Conservation (phyloP, 345 rosid species). For the Camelina neglecta region DNA sequence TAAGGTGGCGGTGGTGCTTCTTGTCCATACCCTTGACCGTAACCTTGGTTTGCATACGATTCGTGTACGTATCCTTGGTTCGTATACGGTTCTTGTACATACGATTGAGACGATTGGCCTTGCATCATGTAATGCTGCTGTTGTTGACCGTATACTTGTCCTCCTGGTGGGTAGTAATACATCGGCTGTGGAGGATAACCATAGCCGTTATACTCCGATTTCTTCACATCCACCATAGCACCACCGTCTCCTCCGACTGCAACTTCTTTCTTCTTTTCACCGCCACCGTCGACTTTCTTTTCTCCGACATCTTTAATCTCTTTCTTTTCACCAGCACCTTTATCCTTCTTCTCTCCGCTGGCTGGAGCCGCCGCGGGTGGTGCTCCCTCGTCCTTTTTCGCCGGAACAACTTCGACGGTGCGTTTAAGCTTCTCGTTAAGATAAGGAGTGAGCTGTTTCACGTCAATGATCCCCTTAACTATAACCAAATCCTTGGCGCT, state of each 20-base stretch:
- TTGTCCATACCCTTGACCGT: slow-evolving; percentile 40
- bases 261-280: slow-evolving; percentile 43
- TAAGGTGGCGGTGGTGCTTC: slow-evolving; percentile 24
- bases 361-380: slow-evolving; percentile 24
- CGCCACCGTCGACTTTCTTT: slow-evolving; percentile 38
- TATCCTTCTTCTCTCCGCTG: slow-evolving; percentile 50
- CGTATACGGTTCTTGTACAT: slow-evolving; percentile 44
- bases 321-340: slow-evolving; percentile 48
- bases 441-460: slow-evolving; percentile 53
- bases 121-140: slow-evolving; percentile 48
- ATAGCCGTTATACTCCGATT: slow-evolving; percentile 53
- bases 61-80: slow-evolving; percentile 43
- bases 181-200: slow-evolving; percentile 48
- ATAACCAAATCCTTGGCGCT: slow-evolving; percentile 66
- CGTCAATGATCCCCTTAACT: slow-evolving; percentile 78
- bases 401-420: slow-evolving; percentile 67
- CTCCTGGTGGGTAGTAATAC: slow-evolving; percentile 56
- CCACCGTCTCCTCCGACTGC: slow-evolving; percentile 45
- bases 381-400: slow-evolving; percentile 47
- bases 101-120: slow-evolving; percentile 45
- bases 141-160: slow-evolving; percentile 47
- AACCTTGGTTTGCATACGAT: slow-evolving; percentile 39
- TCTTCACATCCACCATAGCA: slow-evolving; percentile 57
- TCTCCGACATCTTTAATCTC: slow-evolving; percentile 37
- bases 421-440: slow-evolving; percentile 67